Evolutionary conservation across 1,139 yeast species (phyloP).

Genomic region (Saccharomyces hybrid): DNA sequence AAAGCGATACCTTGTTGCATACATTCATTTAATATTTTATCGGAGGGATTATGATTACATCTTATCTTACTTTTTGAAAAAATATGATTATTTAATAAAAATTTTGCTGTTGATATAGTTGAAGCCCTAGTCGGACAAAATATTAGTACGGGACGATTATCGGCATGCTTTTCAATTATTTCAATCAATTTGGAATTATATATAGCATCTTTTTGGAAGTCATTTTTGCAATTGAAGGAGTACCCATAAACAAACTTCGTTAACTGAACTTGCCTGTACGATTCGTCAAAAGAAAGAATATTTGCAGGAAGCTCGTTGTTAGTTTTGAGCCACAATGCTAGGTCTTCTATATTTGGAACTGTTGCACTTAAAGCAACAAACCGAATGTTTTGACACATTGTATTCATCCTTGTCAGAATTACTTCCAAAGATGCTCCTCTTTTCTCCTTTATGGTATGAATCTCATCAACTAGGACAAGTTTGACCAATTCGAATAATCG

Average conservation of each 20-base stretch:
- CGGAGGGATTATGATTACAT: conserved; percentile 9
- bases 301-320: conserved; percentile 26
- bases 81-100: conserved; percentile 22
- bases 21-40: conserved; percentile 15
- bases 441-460: conserved; percentile 41
- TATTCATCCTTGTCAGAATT: conserved; percentile 45
- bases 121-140: conserved; percentile 50
- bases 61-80: neutral
- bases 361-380: conserved; percentile 49
- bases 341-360: conserved; percentile 44
- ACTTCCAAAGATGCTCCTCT: conserved; percentile 50
- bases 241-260: conserved; percentile 39
- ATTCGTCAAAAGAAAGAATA: conserved; percentile 38
- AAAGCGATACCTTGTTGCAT: conserved; percentile 38
- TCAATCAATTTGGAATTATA: conserved; percentile 37
- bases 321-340: conserved; percentile 40
- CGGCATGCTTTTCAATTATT: conserved; percentile 34
- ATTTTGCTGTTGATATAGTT: conserved; percentile 41
- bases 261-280: conserved; percentile 40
- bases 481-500: conserved; percentile 35
- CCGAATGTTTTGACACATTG: conserved; percentile 35
- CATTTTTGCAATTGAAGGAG: conserved; percentile 33
- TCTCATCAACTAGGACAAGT: conserved; percentile 43
- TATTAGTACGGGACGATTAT: conserved; percentile 39
- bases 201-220: conserved; percentile 39